phyloP scores from a whole-genome alignment of 345 rosid genomes.

The Boechera stricta region DNA sequence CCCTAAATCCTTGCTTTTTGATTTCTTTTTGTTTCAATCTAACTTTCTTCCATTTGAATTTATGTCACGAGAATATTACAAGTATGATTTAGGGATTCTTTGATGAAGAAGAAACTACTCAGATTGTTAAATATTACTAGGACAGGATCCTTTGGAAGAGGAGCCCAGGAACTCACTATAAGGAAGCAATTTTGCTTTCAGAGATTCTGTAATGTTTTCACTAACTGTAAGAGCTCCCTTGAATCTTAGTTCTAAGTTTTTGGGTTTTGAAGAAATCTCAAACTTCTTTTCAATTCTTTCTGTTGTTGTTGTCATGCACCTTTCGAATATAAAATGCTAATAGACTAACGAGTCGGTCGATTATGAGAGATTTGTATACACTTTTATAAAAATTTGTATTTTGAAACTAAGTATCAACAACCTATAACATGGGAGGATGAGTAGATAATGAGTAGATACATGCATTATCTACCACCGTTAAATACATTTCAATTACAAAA shows the following conservation, averaged over 20 bases:
- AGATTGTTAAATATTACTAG: constrained; percentile 39
- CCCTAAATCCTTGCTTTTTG: constrained; percentile 1
- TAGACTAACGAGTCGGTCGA: not conserved
- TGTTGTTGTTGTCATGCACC: not conserved
- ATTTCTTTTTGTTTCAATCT: not conserved
- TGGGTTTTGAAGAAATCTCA: not conserved
- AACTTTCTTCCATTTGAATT: constrained; percentile 30
- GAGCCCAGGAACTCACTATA: constrained; percentile 15
- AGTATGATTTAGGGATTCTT: constrained; percentile 43
- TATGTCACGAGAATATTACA: constrained; percentile 26
- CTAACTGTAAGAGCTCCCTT: constrained; percentile 41
- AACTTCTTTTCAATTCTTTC: not conserved
- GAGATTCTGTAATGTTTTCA: constrained; percentile 34
- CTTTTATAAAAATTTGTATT: not conserved
- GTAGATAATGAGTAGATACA: constrained; percentile 9
- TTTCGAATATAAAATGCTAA: no score
- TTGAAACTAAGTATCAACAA: constrained; percentile 24
- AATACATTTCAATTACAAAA: not conserved
- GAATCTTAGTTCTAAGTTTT: not conserved
- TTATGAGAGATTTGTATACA: not conserved
- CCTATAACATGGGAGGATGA: constrained; percentile 14
- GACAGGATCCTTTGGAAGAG: constrained; percentile 21
- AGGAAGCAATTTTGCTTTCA: constrained; percentile 28
- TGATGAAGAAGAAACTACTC: constrained; percentile 38
- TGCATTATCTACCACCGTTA: constrained; percentile 6